Evolutionary conservation across 1,284 basidiomycete genomes (phyloP), one percentile per base, ranked within the genome.

Genomic region (Fomitopsis betulina): DNA sequence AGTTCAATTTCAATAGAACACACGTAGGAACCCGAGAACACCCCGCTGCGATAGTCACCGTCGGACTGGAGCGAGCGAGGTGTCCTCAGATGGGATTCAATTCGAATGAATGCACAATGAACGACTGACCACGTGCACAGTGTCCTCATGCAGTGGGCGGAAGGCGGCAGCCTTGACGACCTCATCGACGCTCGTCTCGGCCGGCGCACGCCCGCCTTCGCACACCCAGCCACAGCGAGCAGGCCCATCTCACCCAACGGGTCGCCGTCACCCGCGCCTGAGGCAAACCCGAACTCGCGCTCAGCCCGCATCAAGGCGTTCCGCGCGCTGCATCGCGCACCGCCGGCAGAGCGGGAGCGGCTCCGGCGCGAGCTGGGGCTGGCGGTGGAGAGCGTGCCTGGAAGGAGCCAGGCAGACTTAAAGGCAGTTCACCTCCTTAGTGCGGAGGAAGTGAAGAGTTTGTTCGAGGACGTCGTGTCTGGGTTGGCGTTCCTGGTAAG

Each of bases 141-240:
- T 67, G 86, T 96, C 2, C 77, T 96, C 12, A 96, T 96, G 93
- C 92, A 95, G 79, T 96, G 89, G 86, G 94, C 93, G 0, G 92
- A 94, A 75, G 90, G 89, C 2, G 93, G 93, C 15, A 71, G 69
- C 27, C 79, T 96, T 40, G 93, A 96, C 67, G 89, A 93, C 68
- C 89, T 91, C 70, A 93, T 96, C 62, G 83, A 91, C 58, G 79
- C 84, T 15, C 89, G 93, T 10, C 76, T 87, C 2, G 87, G 89
- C 13, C 69, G 71, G 7, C 59, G 63, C 23, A 19, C 54, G 9
- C 33, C 49, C 8, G 65, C 8, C 37, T 65, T 40, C 62, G 55
- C 59, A n/a, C 25, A n/a, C 12, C 60, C 33, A 54, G 55, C 21
- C 57, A 55, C 45, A 62, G 52, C 54, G 25, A 32, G 30, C 38